Evolutionary conservation across 2,329 filamentous ascomycete species (phyloP), one percentile per base, ranked within the genome.

Genomic region (Xylariomycetidae sp.): DNA sequence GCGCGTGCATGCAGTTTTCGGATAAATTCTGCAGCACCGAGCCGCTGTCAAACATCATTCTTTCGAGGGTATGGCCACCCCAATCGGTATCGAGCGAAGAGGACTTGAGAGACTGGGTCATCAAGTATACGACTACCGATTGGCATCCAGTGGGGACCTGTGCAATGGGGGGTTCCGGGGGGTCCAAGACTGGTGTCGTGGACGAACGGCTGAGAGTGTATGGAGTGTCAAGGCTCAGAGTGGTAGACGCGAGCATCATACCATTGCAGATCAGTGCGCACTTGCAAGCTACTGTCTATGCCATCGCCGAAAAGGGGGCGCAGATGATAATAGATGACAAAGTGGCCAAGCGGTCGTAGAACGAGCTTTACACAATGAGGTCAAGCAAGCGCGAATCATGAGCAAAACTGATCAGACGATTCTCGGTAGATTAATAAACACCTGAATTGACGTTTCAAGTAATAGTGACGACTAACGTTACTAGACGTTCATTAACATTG

Each of bases 141-240:
- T 67, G 62, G 44, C 64, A 67, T 44, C 54, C 54, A n/a, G 53
- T 42, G 10, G 66, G 64, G 2, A 66, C 62, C 1, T 66, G 61
- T 30, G 58, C 64, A 0, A 62, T 69, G 61, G 65, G 66, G 9
- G 55, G 51, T 3, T 28, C n/a, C 3, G 17, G 37, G 2, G 49
- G 48, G 6, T 34, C 37, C n/a, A 14, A 29, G 7, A 26, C 26
- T 14, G 66, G 61, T 20, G 44, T 46, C 9, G 44, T 46, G 3
- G 36, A 46, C 14, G 31, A 31, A 16, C 29, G 33, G 12, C 31
- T 46, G n/a, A 30, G 35, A 10, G 44, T 46, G 3, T 46, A 46
- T 11, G 44, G 44, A 3, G 37, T 41, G 11, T 14, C 25, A 16
- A 20, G 47, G 4, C 41, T 45, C 8, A 25, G 44, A n/a, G 37